phyloP scores from a whole-genome alignment of 768 basidiomycete species.

The Dentipellis sp. region DNA sequence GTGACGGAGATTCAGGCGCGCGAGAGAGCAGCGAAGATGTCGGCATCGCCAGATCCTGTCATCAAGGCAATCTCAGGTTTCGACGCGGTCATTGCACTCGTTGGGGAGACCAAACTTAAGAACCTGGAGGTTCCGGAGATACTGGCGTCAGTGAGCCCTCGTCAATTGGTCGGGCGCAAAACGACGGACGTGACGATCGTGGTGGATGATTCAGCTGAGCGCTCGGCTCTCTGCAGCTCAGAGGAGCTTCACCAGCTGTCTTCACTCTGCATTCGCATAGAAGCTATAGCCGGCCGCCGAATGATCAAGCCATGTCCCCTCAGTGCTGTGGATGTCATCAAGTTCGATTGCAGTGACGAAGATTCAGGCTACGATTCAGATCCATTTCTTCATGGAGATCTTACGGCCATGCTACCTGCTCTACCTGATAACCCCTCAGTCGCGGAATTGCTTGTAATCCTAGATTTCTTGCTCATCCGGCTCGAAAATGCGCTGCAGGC shows the following conservation, averaged over 20 bases:
- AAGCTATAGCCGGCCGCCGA: constrained; percentile 51
- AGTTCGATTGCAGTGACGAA: too few species aligned
- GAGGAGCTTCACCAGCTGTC: constrained; percentile 69
- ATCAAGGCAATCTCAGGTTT: constrained; percentile 69
- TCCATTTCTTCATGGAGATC: too few species aligned
- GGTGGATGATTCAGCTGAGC: constrained; percentile 29
- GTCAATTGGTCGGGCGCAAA: constrained; percentile 60
- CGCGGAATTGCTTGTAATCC: too few species aligned
- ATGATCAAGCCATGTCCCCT: constrained; percentile 3
- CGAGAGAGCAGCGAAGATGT: not conserved
- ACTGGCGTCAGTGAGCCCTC: constrained; percentile 79
- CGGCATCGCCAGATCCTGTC: constrained; percentile 27
- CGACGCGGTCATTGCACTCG: constrained; percentile 55
- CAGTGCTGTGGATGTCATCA: too few species aligned
- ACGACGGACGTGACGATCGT: constrained; percentile 34
- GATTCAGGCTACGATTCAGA: too few species aligned
- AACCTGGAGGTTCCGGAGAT: constrained; percentile 88
- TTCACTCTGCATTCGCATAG: constrained; percentile 65
- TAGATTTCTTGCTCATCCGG: too few species aligned
- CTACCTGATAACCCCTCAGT: too few species aligned
- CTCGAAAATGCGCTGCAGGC: too few species aligned
- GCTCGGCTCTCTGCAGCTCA: constrained; percentile 38
- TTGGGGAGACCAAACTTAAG: constrained; percentile 90
- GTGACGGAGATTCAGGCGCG: constrained; percentile 68
- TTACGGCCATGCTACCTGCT: too few species aligned